Conservation (phyloP, 2,329 filamentous ascomycete species). For the Nemania sp. region DNA sequence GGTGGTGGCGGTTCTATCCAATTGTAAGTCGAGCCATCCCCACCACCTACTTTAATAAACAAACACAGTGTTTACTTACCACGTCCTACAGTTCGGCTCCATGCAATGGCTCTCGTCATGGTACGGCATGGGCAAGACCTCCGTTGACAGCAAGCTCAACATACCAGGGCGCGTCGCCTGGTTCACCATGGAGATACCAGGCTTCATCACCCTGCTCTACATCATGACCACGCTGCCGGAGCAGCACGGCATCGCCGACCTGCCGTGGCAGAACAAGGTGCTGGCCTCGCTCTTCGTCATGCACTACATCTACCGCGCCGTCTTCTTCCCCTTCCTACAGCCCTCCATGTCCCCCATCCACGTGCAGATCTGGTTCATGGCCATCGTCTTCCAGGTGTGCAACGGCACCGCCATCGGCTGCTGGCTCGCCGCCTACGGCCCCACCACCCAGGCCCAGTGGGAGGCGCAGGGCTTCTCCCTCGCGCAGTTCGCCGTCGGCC, state of each 20-base stretch:
- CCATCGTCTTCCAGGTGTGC: slow-evolving; percentile 78
- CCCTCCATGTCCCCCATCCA: slow-evolving; percentile 95
- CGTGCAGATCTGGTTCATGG: slow-evolving; percentile 72
- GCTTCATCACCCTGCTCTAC: slow-evolving; percentile 82
- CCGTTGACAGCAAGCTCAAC: slow-evolving; percentile 78
- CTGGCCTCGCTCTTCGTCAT: slow-evolving; percentile 79
- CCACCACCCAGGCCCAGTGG: slow-evolving; percentile 68
- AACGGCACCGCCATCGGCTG: slow-evolving; percentile 83
- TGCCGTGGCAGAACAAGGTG: slow-evolving; percentile 83
- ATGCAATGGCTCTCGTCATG: slow-evolving; percentile 81
- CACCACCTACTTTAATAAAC: neutral
- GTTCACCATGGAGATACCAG: slow-evolving; percentile 88
- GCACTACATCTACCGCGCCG: slow-evolving; percentile 91
- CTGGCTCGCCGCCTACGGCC: slow-evolving; percentile 86
- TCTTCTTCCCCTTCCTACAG: slow-evolving; percentile 84
- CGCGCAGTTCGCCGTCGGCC: slow-evolving; percentile 69
- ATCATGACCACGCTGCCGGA: slow-evolving; percentile 76
- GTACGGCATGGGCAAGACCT: slow-evolving; percentile 96
- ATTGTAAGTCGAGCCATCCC: slow-evolving; percentile 56
- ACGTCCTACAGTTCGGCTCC: slow-evolving; percentile 69
- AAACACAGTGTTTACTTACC: slow-evolving; percentile 21
- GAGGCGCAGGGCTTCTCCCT: slow-evolving; percentile 53
- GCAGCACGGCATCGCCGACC: slow-evolving; percentile 65
- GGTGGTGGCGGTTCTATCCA: slow-evolving; percentile 67
- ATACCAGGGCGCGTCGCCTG: slow-evolving; percentile 89